Conservation (phyloP, 2,329 filamentous ascomycete genomes). For the Nemania abortiva region DNA sequence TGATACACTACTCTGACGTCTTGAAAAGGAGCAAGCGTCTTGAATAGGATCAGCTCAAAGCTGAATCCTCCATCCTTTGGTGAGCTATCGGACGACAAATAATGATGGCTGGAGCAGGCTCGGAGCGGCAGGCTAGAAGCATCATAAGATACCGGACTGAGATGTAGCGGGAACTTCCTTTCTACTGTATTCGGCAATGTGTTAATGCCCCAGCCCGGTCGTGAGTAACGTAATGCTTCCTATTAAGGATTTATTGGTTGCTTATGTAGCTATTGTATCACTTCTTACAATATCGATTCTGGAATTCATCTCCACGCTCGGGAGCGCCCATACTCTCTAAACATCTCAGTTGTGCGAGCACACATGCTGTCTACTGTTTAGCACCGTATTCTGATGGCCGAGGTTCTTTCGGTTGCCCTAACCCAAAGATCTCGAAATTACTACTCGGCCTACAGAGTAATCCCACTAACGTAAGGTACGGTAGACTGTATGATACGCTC, state of each 20-base stretch:
- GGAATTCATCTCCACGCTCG: background rate
- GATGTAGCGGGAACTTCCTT: conserved; percentile 22
- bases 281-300: conserved; percentile 11
- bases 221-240: background rate
- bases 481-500: conserved; percentile 30
- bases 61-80: conserved; percentile 32
- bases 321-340: background rate
- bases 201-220: conserved; percentile 8
- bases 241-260: background rate
- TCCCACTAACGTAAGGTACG: conserved; percentile 37
- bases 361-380: background rate
- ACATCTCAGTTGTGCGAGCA: background rate
- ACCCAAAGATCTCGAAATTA: conserved; percentile 24
- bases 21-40: conserved; percentile 21
- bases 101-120: conserved; percentile 10
- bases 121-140: conserved; percentile 14
- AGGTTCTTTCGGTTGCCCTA: conserved; percentile 13
- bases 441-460: conserved; percentile 13
- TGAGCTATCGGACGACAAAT: conserved; percentile 8
- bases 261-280: background rate
- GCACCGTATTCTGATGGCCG: conserved; percentile 16
- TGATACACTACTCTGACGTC: conserved; percentile 31
- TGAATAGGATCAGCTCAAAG: conserved; percentile 21
- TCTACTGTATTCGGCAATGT: conserved; percentile 17
- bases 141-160: conserved; percentile 8